A percentile compares a stretch with the other conserved stretches of the same genome.
phyloP scores from a whole-genome alignment of 306 rosid genomes.

The Rubus idaeus region DNA sequence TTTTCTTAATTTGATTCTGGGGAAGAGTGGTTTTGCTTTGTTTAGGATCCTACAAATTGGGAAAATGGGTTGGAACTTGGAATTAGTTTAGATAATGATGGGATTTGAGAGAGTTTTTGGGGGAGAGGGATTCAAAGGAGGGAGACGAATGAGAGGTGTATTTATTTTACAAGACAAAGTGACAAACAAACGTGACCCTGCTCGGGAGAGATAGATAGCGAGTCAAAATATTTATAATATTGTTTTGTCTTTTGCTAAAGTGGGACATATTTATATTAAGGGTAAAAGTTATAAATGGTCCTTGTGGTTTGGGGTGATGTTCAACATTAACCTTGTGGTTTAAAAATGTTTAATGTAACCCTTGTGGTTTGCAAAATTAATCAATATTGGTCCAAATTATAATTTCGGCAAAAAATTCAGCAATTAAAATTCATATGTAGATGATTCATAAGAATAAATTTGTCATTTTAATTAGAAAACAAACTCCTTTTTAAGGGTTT shows the following conservation, averaged over 20 bases:
- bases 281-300: too few species aligned
- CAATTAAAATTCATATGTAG: too few species aligned
- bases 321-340: too few species aligned
- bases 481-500: too few species aligned
- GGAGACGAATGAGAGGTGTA: neutral
- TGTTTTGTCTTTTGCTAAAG: neutral
- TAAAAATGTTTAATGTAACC: too few species aligned
- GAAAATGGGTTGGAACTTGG: neutral
- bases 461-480: too few species aligned
- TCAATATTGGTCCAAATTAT: too few species aligned
- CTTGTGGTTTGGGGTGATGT: too few species aligned
- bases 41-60: conserved; percentile 5
- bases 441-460: too few species aligned
- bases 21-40: neutral
- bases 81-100: neutral
- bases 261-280: neutral
- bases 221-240: neutral
- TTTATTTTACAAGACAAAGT: neutral
- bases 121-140: neutral
- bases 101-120: neutral
- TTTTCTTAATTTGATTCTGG: neutral
- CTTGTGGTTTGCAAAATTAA: too few species aligned
- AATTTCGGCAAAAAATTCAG: too few species aligned
- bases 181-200: neutral
- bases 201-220: neutral